Percentiles rank a stretch among this genome's conserved stretches.
These are phyloP conservation scores for Yarrowia deformans DNA, from an alignment of 805 yeast species.

Conservation along the genomic window DNA sequence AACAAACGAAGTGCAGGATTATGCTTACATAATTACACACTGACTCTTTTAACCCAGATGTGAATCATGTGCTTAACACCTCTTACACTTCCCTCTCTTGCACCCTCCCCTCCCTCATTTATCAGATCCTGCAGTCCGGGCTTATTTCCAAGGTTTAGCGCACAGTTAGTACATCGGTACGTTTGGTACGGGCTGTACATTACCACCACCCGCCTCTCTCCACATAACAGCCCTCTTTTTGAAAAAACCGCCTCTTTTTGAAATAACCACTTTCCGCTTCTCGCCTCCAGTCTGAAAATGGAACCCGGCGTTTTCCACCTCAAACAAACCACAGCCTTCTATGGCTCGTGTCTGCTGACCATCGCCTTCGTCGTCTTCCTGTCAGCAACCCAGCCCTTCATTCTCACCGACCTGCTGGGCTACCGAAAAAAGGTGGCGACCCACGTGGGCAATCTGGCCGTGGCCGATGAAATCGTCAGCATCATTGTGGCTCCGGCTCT, in stretches of 20 bases:
- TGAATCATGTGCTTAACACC: too few relatives aligned
- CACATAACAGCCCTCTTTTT: not conserved
- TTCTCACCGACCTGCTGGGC: constrained; percentile 53
- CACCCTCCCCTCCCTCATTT: not conserved
- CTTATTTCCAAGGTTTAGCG: constrained; percentile 11
- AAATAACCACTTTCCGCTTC: too few relatives aligned
- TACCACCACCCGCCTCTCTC: not conserved
- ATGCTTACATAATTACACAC: too few relatives aligned
- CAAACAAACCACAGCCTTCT: constrained; percentile 36
- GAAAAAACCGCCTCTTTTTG: not conserved
- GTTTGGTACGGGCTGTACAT: constrained; percentile 2
- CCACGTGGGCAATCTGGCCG: constrained; percentile 59
- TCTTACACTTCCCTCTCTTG: not conserved
- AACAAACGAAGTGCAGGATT: too few relatives aligned
- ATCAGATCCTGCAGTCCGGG: constrained; percentile 36
- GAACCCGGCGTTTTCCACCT: constrained; percentile 35
- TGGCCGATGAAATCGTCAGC: constrained; percentile 66
- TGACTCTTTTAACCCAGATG: too few relatives aligned
- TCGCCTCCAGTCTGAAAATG: not conserved
- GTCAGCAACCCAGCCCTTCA: constrained; percentile 56
- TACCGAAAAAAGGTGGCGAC: constrained; percentile 51
- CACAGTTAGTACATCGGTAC: not conserved
- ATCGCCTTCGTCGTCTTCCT: constrained; percentile 56
- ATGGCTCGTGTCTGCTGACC: constrained; percentile 50
- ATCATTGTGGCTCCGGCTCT: constrained; percentile 64